Evolutionary conservation across 2,329 filamentous ascomycete genomes (phyloP), one percentile per base, ranked within the genome.

Genomic region (Epichloe aotearoae): DNA sequence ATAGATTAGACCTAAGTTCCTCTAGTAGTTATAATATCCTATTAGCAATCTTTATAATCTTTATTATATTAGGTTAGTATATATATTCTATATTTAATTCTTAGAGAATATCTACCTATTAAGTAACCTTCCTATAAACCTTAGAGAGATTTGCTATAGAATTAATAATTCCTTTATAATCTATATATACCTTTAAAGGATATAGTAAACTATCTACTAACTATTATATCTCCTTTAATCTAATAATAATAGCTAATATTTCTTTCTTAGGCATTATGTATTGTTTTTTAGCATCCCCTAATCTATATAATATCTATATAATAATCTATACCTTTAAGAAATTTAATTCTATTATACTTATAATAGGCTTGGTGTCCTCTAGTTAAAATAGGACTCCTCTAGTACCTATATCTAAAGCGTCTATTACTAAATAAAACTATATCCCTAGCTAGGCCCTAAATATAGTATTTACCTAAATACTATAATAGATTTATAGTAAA

Each of bases 391-490:
- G 1, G 1, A 20, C 20, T 20, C 3, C 20, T 20, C 3, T 20
- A 20, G 20, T 20, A 20, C 20, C 1, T 20, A 20, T 20, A 20
- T 20, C 20, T 20, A 20, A 20, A 20, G 20, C 1, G 4, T 20
- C 1, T 20, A 20, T 20, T 20, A 20, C 20, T 20, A 20, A 20
- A 20, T 20, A 20, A 20, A 20, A 20, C 20, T 20, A 20, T 20
- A 20, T 20, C 20, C 14, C 20, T 26, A 26, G 33, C 34, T 19
- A 26, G 11, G 20, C 46, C 2, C 8, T 39, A 47, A 39, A 47
- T 17, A 36, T 47, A 39, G 36, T 12, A 47, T 47, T 47, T 6
- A 3, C 36, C 36, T 47, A 39, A 47, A 47, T 47, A 3, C 46
- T 47, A 15, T 47, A n/a, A 6, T 23, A 46, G 1, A 46, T 46